phyloP scores from a whole-genome alignment of 78 protist genomes.

The Dictyostelium discoideum region DNA sequence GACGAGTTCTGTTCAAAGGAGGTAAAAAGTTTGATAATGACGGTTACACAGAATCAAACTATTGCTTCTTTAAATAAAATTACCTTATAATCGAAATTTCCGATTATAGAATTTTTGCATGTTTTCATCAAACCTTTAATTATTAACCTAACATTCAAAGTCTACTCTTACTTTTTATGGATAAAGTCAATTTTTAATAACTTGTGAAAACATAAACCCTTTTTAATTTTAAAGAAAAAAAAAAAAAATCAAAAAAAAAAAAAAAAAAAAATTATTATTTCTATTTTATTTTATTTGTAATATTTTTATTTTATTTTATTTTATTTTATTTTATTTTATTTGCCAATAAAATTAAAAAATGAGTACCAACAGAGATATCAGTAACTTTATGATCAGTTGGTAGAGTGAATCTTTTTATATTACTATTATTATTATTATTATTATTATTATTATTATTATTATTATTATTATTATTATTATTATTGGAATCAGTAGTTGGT shows the following conservation, averaged over 20 bases:
- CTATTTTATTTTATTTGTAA: background rate
- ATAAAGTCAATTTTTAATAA: too few species aligned
- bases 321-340: background rate
- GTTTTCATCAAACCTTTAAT: background rate
- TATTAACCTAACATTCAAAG: background rate
- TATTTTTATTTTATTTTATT: background rate
- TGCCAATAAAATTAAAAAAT: constrained; percentile 24
- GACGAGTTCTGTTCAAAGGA: background rate
- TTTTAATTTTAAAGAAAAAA: background rate
- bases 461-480: too few species aligned
- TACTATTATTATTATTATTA: background rate
- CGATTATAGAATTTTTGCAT: background rate
- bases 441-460: background rate
- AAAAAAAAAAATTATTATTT: background rate
- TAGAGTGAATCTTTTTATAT: constrained; percentile 14
- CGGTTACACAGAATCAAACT: background rate
- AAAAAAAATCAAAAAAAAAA: background rate
- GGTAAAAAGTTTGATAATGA: background rate
- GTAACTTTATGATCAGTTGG: constrained; percentile 38
- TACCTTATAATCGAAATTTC: background rate
- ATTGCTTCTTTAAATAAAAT: background rate
- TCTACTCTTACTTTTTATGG: background rate
- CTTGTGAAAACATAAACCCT: background rate
- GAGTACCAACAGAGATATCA: constrained; percentile 49
- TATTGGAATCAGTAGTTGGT: background rate